Evolutionary conservation across 495 filamentous ascomycete species (phyloP), one percentile per base, ranked within the genome.

Genomic region (Thermochaetoides thermophila): DNA sequence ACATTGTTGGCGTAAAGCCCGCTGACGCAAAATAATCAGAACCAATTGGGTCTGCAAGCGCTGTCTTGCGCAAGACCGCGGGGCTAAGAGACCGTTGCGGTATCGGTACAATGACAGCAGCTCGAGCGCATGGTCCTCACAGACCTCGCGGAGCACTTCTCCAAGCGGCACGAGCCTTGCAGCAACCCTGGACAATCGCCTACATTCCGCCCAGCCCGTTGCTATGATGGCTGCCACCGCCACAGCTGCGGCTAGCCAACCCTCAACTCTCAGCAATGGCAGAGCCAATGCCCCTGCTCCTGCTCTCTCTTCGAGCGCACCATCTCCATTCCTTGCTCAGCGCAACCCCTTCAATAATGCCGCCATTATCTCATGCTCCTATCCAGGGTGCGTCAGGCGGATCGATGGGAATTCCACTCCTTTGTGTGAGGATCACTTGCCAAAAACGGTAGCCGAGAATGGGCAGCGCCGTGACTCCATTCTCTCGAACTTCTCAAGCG

Each of bases 11-110:
- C n/a, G 0, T 14, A 3, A 3, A 4, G 2, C 17, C 16, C 31
- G 16, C 19, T 40, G 37, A 37, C 32, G 9, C 0, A 27, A 22
- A 3, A 8, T 17, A 17, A 31, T n/a, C 34, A 14, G 27, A 19
- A 39, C 16, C 32, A 34, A 37, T 25, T 42, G 34, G 39, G 34
- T 35, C 34, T 48, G 37, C 32, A 40, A 44, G 34, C 31, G 27
- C 15, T 48, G 45, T 21, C 11, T 44, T 31, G 27, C 25, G 12
- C 22, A 26, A 35, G 26, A 35, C 18, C 32, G 16, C 27, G 26
- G 32, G 29, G 10, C 1, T 5, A 28, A 40, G 31, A 18, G 25
- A 29, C 31, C 18, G 9, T 13, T 10, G 9, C 32, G 35, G 16
- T 12, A 19, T 22, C n/a, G n/a, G n/a, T 30, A 48, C 38, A 26